Base-by-base conservation (phyloP, 306 rosid species). In the Albizia julibrissin region DNA sequence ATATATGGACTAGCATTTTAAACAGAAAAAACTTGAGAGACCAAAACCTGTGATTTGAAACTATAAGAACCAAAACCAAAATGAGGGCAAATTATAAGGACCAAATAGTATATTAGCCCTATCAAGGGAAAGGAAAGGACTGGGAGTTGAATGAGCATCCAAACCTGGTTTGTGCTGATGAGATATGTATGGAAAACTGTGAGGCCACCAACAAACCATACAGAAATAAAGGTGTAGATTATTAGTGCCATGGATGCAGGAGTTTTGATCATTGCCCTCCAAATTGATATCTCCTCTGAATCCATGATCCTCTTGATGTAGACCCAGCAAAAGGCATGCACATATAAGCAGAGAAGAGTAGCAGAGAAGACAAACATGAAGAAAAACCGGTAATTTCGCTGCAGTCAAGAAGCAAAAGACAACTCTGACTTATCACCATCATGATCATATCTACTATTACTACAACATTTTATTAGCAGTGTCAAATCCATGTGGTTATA, bases 151-250 rank as follows among this genome's bases (percentile, higher is more conserved):
- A 80, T 77, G 76, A 19, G 44, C 49, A 73, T 46, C 74, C 80
- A 56, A 50, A 92, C 97, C 92, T 92, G 91, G 87, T 90, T 92
- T 71, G 87, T 88, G 84, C 92, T 82, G 83, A 90, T 89, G 91
- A 92, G 97, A 84, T 92, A 90, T 11, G 90, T 84, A 75, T 92
- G 97, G 85, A 90, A 92, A 76, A 84, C 47, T 26, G 88, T 80
- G 80, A 92, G 92, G 58, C 94, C 94, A 18, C 97, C 94, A 29
- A 92, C 97, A 78, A 92, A 90, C 97, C 97, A 92, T 73, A 85
- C 79, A 21, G 82, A 76, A 47, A 89, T 2, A 81, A 89, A 90
- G 74, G 84, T 66, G 89, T 86, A 90, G 70, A 89, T 61, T 83
- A 92, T 79, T 64, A 92, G 89, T 4, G 50, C 90, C 78, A 87